Evolutionary conservation across 2,329 filamentous ascomycete species (phyloP), one percentile per base, ranked within the genome.

Genomic region (Atkinsonella texensis): DNA sequence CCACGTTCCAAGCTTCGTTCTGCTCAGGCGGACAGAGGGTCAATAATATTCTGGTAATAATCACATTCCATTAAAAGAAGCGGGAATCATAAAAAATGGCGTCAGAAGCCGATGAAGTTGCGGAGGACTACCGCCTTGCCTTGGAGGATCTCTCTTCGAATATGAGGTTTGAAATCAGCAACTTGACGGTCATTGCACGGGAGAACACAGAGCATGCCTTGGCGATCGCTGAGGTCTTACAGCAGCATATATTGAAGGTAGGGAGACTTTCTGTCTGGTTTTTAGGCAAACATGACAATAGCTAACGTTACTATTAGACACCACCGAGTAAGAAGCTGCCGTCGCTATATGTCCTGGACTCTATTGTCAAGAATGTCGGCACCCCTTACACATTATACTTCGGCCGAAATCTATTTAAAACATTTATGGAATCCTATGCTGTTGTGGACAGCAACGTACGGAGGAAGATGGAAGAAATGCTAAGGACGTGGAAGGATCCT

Each of bases 361-460:
- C 91, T 15, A 91, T 98, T 55, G 90, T 95, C 65, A 98, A 98
- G 70, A 97, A 98, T 73, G 89, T 98, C 55, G 93, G 93, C 55
- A 96, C 91, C 1, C 93, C 93, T 8, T 98, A 98, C 69, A 97
- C 91, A 0, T 77, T 97, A 12, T 97, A 95, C 67, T 86, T 98
- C 57, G 89, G 90, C 49, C 84, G 88, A 41, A 91, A 91, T 63
- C 80, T 98, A 40, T 97, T 91, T 69, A 81, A 84, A 60, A 97
- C 89, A 4, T 98, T 95, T 65, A 96, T 97, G 89, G 88, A 94
- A 62, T 87, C 93, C 39, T 98, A 97, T 65, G 87, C 86, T 3
- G 80, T 94, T 54, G 90, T 97, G 56, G 89, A 95, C 61, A 79
- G 80, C 56, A 77, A 78, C 54, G 89, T 90, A 20, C 83, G 93